Evolutionary conservation across 2,329 filamentous ascomycete genomes (phyloP), one percentile per base, ranked within the genome.

Genomic region (Lachnellula hyalina): DNA sequence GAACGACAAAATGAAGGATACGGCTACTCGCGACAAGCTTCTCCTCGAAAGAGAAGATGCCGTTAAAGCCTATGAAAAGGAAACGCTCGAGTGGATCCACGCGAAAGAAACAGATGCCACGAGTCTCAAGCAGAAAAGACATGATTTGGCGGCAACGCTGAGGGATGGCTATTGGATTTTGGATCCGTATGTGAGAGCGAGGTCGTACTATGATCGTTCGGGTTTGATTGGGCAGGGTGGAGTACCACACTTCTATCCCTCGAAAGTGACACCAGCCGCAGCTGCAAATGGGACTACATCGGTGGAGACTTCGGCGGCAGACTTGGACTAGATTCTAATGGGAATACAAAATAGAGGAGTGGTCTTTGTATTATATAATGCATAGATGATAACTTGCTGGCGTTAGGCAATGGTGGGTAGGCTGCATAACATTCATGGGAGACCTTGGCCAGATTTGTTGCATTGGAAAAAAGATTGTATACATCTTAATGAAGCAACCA

Each of bases 141-240:
- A 82, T 38, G 72, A 75, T 2, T 66, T 94, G 28, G 85, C 88
- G 2, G 77, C 77, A 49, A 73, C 81, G 59, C 68, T 97, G 63
- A 79, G 79, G 58, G 77, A 80, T 47, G 89, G 89, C 63, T 99
- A 97, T 74, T 99, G 94, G 93, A 78, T 80, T 40, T 72, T 96
- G 51, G 94, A 99, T 73, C 90, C 90, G 0, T 96, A 93, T 70
- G 70, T 97, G 32, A 79, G 94, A 40, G 90, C 92, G 12, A 80
- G 86, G 65, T 88, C 85, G n/a, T 73, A 90, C 57, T 96, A 96
- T 65, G 94, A 99, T 70, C 82, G 94, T 57, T 80, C 79, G 12
- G 89, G 91, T 1, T 75, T 94, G 57, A 77, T 97, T 46, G 74
- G 81, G 56, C 73, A 77, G 0, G 83, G 77, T 11, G 92, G 91